Evolutionary conservation across 768 basidiomycete species (phyloP), one percentile per base, ranked within the genome.

Genomic region (Pleurotus giganteus): DNA sequence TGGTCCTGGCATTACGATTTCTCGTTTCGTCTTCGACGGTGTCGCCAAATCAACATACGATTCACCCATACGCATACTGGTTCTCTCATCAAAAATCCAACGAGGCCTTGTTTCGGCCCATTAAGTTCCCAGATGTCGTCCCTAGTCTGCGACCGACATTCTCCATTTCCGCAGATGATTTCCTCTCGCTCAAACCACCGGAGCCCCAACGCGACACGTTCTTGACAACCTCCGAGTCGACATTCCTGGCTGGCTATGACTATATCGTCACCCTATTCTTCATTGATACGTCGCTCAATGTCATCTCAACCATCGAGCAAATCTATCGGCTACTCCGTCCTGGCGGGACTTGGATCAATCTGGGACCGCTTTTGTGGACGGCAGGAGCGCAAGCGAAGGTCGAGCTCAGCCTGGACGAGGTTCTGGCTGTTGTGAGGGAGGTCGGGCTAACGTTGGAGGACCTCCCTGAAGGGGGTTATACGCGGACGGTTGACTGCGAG

Each of bases 261-360:
- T 82, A 71, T 58, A 74, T 88, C 57, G 76, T 85, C 15, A 87
- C 84, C 23, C 71, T 84, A 12, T 87, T 84, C 68, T 87, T 85
- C 71, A 82, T 85, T 64, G 83, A 84, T 67, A 85, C 83, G 4
- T 81, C 83, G 4, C 65, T 77, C 55, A 80, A 83, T 58, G 71
- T 80, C 23, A 66, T 83, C 39, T 64, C 74, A 0, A 82, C 81
- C 12, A 71, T 88, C 54, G 73, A 77, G 53, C 81, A 84, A 26
- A 85, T 89, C 34, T 73, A 80, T 61, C 36, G 57, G 11, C 74
- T 86, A 19, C 75, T 89, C 13, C 73, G 73, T 29, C 82, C 84
- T 0, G 84, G 85, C 3, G 88, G 86, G 2, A 72, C 66, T 7
- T 89, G 86, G 88, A 79, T 88, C 63, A 89, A 89, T 63, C 71